Evolutionary conservation across 257 asterid species (phyloP), one percentile per base, ranked within the genome.

Genomic region (Nicotiana paniculata): DNA sequence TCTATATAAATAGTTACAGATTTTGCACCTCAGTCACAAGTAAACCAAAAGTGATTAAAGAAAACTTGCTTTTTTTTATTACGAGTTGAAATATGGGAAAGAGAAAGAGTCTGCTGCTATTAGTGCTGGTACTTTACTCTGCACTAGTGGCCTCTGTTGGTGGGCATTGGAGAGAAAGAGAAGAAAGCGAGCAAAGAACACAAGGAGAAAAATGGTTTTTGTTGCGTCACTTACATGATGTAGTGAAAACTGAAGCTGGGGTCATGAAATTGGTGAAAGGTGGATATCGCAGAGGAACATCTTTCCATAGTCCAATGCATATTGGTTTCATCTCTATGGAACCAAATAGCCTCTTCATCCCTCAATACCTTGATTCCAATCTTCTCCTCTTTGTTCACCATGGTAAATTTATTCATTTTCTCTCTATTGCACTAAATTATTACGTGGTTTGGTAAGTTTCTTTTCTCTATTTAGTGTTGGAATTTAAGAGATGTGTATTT

Each of bases 321-420:
- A 82, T 95, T 59, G 97, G 95, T 0, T 93, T 94, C 88, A 92
- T 94, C 28, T 91, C 97, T 0, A 94, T 96, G 99, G 98, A 96
- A 84, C 97, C 99, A 0, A 85, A 81, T 8, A 86, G 86, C 80
- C 89, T 96, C 13, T 91, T 96, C 91, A 82, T 94, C 70, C 99
- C 99, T 86, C 99, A 94, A 84, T 96, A 94, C 53, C 97, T 96
- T 61, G 99, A 96, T 89, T 89, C 97, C 68, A 84, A 85, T 84
- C 90, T 93, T 85, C 85, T 96, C 75, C 90, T 96, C 90, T 93
- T 93, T 90, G 21, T 96, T 80, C 90, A 92, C 81, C 83, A 89
- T 81, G 99, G 99, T 72, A 48, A 32, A 10, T n/a, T n/a, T n/a
- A n/a, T n/a, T n/a, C n/a, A n/a, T n/a, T n/a, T n/a, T n/a, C n/a